Conservation (phyloP, 495 filamentous ascomycete genomes). For the Trichocladium antarcticum region DNA sequence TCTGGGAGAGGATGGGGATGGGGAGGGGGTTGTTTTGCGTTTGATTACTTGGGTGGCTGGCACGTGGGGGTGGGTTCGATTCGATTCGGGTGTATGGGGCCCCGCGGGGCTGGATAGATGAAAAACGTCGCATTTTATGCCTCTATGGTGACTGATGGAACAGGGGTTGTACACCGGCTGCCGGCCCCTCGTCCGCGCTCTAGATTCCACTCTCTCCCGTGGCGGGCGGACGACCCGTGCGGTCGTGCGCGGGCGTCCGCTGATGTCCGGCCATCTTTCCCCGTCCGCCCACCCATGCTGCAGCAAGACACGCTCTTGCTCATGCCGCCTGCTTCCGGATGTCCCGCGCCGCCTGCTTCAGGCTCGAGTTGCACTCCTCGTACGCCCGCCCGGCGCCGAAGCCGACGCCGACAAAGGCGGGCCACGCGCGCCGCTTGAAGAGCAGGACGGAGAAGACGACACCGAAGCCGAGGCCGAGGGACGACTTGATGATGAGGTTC, state of each 20-base stretch:
- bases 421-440: constrained; percentile 96
- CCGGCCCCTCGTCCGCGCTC: background rate
- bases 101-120: too few species aligned
- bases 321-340: constrained; percentile 37
- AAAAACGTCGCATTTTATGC: constrained; percentile 16
- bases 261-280: too few species aligned
- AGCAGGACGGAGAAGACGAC: constrained; percentile 96
- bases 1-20: too few species aligned
- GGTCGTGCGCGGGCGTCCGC: too few species aligned
- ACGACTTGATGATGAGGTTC: constrained; percentile 87
- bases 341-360: constrained; percentile 44
- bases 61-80: too few species aligned
- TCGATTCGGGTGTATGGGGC: too few species aligned
- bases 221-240: too few species aligned
- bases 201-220: background rate
- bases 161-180: constrained; percentile 17
- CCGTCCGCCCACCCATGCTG: background rate
- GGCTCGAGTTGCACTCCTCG: constrained; percentile 72
- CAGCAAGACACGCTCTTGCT: constrained; percentile 3
- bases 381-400: constrained; percentile 94
- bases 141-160: constrained; percentile 17
- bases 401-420: constrained; percentile 79
- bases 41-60: too few species aligned
- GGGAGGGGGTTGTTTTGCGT: too few species aligned
- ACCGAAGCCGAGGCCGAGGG: constrained; percentile 87